These are phyloP conservation scores for Ascochyta koolunga DNA, from an alignment of 2,329 filamentous ascomycete genomes.

Conservation along the genomic window DNA sequence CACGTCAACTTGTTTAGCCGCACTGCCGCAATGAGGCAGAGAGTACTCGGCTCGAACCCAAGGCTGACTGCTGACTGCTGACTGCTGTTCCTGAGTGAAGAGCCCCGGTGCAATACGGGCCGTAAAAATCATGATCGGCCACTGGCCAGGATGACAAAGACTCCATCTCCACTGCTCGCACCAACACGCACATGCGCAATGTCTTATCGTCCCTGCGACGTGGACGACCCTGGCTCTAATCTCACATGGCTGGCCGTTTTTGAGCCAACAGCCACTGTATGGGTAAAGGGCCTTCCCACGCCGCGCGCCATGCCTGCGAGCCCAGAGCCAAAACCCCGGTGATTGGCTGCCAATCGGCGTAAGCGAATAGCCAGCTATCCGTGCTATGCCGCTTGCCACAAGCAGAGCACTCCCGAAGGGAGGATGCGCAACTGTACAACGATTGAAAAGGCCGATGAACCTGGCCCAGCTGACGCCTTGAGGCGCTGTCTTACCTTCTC, in stretches of 20 bases:
- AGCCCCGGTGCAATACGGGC: background rate
- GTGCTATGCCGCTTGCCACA: constrained; percentile 45
- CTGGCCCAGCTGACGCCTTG: constrained; percentile 40
- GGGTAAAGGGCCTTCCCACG: constrained; percentile 30
- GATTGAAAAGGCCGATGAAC: constrained; percentile 32
- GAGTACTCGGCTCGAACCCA: constrained; percentile 12
- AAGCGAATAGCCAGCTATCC: constrained; percentile 39
- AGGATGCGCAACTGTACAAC: constrained; percentile 35
- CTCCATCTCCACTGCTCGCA: constrained; percentile 19
- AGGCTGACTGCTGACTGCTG: constrained; percentile 20
- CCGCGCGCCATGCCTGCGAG: constrained; percentile 30
- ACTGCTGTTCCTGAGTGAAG: background rate
- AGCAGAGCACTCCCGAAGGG: constrained; percentile 14
- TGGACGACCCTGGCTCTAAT: constrained; percentile 34
- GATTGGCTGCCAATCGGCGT: constrained; percentile 37
- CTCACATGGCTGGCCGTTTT: constrained; percentile 40
- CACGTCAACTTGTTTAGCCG: constrained; percentile 37
- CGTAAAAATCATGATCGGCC: constrained; percentile 3
- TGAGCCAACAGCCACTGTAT: constrained; percentile 31
- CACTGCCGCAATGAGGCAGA: constrained; percentile 16
- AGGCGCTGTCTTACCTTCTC: constrained; percentile 31
- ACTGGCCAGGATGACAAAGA: constrained; percentile 1
- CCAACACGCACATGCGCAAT: constrained; percentile 17
- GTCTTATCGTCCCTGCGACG: constrained; percentile 39
- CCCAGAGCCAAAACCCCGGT: constrained; percentile 21